These are phyloP conservation scores for Capronia coronata DNA, from an alignment of 2,329 filamentous ascomycete genomes.

Conservation along the genomic window DNA sequence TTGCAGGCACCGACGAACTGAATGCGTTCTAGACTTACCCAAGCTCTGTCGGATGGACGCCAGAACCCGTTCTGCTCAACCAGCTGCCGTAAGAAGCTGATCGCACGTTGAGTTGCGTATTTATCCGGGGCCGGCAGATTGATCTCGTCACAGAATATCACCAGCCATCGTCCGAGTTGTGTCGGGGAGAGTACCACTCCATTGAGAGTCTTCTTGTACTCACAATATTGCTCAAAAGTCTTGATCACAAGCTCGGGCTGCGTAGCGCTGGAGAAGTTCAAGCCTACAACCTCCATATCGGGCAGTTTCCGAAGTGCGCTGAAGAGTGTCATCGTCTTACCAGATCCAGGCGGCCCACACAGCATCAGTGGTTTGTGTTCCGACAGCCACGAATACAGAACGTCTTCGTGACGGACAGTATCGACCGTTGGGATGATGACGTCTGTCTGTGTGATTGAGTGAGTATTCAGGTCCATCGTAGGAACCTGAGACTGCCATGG, in stretches of 20 bases:
- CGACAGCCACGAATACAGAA: constrained; percentile 98
- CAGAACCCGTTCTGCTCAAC: constrained; percentile 99
- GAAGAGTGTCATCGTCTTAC: constrained; percentile 99
- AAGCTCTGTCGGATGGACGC: constrained; percentile 93
- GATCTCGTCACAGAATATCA: constrained; percentile 99
- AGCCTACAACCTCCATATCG: constrained; percentile 97
- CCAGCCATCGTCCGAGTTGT: constrained; percentile 94
- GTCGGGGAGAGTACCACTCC: constrained; percentile 92
- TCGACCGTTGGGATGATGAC: constrained; percentile 97
- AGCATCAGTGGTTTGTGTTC: constrained; percentile 96
- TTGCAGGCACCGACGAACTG: constrained; percentile 99
- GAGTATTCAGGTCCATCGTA: constrained; percentile 91
- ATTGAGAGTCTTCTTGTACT: constrained; percentile 97
- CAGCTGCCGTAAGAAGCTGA: constrained; percentile 92
- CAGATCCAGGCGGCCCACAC: constrained; percentile 93
- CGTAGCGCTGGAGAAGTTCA: constrained; percentile 98
- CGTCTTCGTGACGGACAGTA: constrained; percentile 94
- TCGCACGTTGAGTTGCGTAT: constrained; percentile 94
- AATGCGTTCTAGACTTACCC: constrained; percentile 95
- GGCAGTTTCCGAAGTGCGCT: constrained; percentile 92
- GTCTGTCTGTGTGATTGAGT: constrained; percentile 95
- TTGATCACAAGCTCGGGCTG: constrained; percentile 97
- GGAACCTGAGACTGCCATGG: constrained; percentile 95
- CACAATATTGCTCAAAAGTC: constrained; percentile 98
- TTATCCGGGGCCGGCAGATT: constrained; percentile 96